These are phyloP conservation scores for Chenopodium suecicum DNA, from an alignment of 148 eudicot species.

Conservation along the genomic window DNA sequence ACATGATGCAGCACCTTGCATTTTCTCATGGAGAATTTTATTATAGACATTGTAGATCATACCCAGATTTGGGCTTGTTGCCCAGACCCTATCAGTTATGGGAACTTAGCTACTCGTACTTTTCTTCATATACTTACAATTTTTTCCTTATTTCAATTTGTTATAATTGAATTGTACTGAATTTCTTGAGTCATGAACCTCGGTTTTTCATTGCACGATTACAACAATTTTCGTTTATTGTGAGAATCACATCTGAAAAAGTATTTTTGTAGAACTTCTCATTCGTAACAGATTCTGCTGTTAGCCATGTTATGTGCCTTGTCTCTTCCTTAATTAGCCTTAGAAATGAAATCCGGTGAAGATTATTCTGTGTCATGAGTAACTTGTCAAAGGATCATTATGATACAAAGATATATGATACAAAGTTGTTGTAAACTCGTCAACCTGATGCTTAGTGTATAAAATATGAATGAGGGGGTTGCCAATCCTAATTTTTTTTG, in stretches of 20 bases:
- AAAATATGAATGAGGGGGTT: not conserved
- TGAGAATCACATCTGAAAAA: not conserved
- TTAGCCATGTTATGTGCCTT: not conserved
- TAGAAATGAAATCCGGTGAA: not conserved
- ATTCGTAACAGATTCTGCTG: not conserved
- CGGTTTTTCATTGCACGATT: too few relatives aligned
- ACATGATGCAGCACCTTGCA: not conserved
- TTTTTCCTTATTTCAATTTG: not conserved
- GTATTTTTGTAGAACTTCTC: not conserved
- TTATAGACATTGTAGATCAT: not conserved
- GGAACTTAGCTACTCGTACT: not conserved
- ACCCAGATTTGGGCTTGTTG: not conserved
- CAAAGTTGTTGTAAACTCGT: too few relatives aligned
- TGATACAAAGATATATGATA: not conserved
- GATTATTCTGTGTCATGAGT: not conserved
- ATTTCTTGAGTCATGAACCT: not conserved
- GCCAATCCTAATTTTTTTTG: not conserved
- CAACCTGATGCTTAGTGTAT: not conserved
- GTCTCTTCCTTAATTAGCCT: not conserved
- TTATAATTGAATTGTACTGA: not conserved
- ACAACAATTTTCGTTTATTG: not conserved
- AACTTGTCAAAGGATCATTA: not conserved
- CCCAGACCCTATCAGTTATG: not conserved
- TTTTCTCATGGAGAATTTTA: not conserved
- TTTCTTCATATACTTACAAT: not conserved